Percentiles rank a stretch among this genome's conserved stretches.
These are phyloP conservation scores for Beauveria varroae DNA, from an alignment of 2,329 filamentous ascomycete genomes.

Conservation along the genomic window DNA sequence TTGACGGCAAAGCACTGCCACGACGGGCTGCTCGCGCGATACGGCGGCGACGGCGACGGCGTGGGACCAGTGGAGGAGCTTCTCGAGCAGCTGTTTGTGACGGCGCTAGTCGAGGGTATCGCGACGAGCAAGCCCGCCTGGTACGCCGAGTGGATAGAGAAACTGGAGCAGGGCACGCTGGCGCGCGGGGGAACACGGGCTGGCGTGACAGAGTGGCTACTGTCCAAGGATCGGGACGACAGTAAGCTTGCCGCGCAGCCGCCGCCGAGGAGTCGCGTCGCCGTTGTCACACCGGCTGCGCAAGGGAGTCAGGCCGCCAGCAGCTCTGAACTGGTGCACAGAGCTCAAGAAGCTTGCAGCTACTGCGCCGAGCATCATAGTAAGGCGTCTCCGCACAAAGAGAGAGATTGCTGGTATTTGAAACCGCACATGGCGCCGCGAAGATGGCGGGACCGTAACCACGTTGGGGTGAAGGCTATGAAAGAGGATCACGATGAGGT, in stretches of 20 bases:
- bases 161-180: neutral
- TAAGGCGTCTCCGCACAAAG: neutral
- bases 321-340: neutral
- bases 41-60: neutral
- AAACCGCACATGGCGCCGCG: neutral
- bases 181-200: neutral
- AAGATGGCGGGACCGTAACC: neutral
- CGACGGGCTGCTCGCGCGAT: neutral
- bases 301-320: neutral
- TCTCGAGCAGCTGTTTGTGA: slow-evolving; percentile 3
- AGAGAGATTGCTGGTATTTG: neutral
- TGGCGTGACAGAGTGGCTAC: neutral
- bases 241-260: neutral
- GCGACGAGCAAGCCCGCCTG: neutral
- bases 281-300: neutral
- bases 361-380: neutral
- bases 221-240: neutral
- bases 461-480: neutral
- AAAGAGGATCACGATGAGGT: neutral
- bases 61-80: neutral
- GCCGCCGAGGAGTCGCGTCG: no score
- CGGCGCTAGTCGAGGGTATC: neutral
- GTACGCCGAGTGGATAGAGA: slow-evolving; percentile 1
- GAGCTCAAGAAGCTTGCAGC: neutral
- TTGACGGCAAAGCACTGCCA: neutral